Conservation (phyloP, 176 grass and related monocot genomes). For the Zoysia japonica region DNA sequence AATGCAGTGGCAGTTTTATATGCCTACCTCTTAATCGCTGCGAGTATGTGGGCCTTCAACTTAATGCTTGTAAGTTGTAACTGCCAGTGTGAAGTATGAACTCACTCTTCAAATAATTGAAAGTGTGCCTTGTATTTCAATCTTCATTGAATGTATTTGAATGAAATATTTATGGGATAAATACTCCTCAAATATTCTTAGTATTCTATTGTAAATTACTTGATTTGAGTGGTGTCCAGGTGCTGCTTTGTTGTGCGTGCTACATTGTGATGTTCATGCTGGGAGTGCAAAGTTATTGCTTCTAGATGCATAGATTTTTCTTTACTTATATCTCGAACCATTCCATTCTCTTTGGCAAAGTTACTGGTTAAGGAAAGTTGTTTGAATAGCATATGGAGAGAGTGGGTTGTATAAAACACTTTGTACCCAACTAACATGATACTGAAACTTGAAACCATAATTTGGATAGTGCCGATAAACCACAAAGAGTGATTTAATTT, state of each 20-base stretch:
- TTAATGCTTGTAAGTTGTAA: conserved; percentile 10
- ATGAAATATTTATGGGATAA: not conserved
- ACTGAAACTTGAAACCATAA: conserved; percentile 9
- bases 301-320: not conserved
- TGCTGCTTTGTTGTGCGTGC: not conserved
- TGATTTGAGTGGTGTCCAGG: not conserved
- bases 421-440: not conserved
- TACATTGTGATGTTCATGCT: conserved; percentile 1
- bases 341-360: not conserved
- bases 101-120: not conserved
- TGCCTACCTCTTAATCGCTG: not conserved
- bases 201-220: conserved; percentile 3
- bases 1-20: not conserved
- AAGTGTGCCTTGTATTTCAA: not conserved
- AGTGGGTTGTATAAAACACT: not conserved
- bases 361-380: not conserved
- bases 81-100: not conserved
- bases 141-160: not conserved
- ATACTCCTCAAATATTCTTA: not conserved
- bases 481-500: conserved; percentile 11
- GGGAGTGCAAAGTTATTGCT: not conserved
- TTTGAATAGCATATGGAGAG: not conserved
- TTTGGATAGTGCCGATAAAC: conserved; percentile 4
- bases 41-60: not conserved
- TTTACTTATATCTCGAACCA: not conserved